A percentile compares a stretch with the other conserved stretches of the same genome.
These are phyloP conservation scores for Suhomyces prunicola DNA, from an alignment of 805 yeast species.

Conservation along the genomic window DNA sequence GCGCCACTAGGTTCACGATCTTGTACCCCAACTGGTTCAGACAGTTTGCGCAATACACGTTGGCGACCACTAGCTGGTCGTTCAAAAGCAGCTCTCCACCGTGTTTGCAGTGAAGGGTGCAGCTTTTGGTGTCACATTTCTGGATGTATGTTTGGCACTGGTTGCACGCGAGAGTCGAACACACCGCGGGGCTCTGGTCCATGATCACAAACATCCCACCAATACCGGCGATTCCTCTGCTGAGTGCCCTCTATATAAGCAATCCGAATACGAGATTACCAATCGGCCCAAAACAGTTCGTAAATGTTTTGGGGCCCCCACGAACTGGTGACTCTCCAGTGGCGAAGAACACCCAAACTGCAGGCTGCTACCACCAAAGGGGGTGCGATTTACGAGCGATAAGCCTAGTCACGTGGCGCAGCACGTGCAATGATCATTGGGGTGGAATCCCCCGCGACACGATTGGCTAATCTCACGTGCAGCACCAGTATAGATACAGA, in stretches of 20 bases:
- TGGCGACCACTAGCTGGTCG: not conserved
- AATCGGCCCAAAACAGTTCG: not conserved
- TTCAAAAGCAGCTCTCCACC: not conserved
- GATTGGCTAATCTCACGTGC: too few species aligned
- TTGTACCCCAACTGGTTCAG: conserved; percentile 12
- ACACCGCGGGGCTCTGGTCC: not conserved
- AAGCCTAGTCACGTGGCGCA: too few species aligned
- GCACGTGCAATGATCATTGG: too few species aligned
- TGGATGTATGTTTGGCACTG: not conserved
- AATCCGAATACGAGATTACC: too few species aligned
- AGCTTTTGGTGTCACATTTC: not conserved
- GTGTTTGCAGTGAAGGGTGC: not conserved
- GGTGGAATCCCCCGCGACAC: too few species aligned
- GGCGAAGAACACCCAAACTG: too few species aligned
- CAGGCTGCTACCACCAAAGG: too few species aligned
- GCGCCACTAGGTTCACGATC: conserved; percentile 5
- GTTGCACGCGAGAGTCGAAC: not conserved
- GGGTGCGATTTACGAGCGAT: too few species aligned
- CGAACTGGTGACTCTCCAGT: not conserved
- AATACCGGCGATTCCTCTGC: too few species aligned
- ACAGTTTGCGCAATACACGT: not conserved
- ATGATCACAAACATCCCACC: not conserved
- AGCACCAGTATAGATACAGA: too few species aligned
- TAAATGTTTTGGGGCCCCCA: not conserved
- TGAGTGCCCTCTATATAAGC: too few species aligned